phyloP scores from a whole-genome alignment of 2,329 filamentous ascomycete species.

The Hymenoscyphus fraxineus region DNA sequence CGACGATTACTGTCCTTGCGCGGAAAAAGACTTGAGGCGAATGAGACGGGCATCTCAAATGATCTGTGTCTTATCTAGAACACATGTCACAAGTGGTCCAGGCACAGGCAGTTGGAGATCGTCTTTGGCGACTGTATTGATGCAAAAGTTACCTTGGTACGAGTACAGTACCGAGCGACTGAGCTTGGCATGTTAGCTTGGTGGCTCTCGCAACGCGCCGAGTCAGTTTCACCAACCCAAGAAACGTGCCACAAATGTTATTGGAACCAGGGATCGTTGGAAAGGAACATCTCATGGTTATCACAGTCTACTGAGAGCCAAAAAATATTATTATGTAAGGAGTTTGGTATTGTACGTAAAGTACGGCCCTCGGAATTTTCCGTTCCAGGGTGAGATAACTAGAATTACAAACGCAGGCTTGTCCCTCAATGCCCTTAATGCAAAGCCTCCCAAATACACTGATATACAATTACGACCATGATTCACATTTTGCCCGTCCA shows the following conservation, averaged over 20 bases:
- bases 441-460: conserved; percentile 21
- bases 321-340: neutral
- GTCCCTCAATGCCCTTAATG: conserved; percentile 23
- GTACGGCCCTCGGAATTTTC: conserved; percentile 10
- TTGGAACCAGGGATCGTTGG: neutral
- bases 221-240: neutral
- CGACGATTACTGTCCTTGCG: conserved; percentile 15
- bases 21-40: conserved; percentile 23
- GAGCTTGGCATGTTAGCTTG: neutral
- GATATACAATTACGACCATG: conserved; percentile 27
- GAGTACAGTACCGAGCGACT: neutral
- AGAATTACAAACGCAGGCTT: conserved; percentile 34
- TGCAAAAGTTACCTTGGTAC: neutral
- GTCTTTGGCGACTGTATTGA: neutral
- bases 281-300: neutral
- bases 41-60: conserved; percentile 24
- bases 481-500: conserved; percentile 5
- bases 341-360: conserved; percentile 1
- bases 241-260: neutral
- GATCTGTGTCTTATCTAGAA: neutral
- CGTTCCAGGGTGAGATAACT: conserved; percentile 32
- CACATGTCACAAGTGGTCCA: conserved; percentile 10
- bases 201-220: neutral
- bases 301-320: neutral
- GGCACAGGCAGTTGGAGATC: neutral